Evolutionary conservation across 805 yeast species (phyloP), one percentile per base, ranked within the genome.

Genomic region (Hermanozyma aechmeae): DNA sequence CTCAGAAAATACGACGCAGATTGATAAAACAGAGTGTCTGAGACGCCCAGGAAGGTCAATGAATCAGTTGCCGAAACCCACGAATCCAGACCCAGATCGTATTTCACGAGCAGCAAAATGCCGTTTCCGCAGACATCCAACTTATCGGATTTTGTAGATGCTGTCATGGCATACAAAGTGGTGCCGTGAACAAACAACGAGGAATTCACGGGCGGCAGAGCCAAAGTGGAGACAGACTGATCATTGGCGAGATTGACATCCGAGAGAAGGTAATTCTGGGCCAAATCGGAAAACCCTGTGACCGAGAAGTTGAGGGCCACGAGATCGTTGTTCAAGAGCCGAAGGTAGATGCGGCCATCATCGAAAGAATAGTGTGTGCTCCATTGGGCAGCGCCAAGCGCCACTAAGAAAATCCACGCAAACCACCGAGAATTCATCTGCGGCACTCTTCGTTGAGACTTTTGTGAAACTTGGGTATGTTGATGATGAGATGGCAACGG

Each of bases 1-100:
- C 64, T 59, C 3, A 70, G 51, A 30, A 76, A 45, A 29, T 70
- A 56, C 0, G 71, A 49, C 2, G 76, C 47, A 6, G 48, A 51
- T 7, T 45, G 39, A 27, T 59, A 61, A 31, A 36, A 60, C 2
- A 53, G 44, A 3, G 42, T 38, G 32, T 61, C 65, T 9, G 37
- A 27, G 12, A 58, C 32, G 9, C 33, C 46, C 13, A 44, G 37
- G 20, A 40, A 45, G 20, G 49, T 35, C 25, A 56, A 36, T 13
- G 38, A 35, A n/a, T 33, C 25, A 2, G 32, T 10, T 4, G 28
- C 34, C 11, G 31, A 19, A 9, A 15, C 30, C 62, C 63, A 57
- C 3, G 25, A n/a, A 24, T 47, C 35, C 4, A 25, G 10, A 1
- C 24, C 26, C 2, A 32, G 5, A 20, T 46, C 32, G 33, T 48